Evolutionary conservation across 2,329 filamentous ascomycete genomes (phyloP), one percentile per base, ranked within the genome.

Genomic region (Nakataea oryzae): DNA sequence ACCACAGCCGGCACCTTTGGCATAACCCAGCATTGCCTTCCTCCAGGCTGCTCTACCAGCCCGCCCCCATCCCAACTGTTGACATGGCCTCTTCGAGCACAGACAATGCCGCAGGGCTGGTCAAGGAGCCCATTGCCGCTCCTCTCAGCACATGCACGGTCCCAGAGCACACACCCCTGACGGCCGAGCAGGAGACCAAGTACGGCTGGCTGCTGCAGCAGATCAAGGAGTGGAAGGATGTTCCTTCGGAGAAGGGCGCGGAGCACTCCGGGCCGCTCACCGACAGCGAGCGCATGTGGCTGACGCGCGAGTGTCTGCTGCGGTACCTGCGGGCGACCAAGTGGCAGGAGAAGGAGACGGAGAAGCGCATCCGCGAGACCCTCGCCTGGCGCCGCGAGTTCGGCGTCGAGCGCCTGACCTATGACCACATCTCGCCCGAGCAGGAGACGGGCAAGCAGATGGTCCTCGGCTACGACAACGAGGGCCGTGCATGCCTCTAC

Each of bases 381-480:
- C 77, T 97, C 63, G 82, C 85, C 64, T 99, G 95, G 95, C 86
- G 95, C 58, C 84, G 93, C 62, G 92, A 96, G 71, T 99, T 96
- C 71, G 92, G 91, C 58, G 81, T 96, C 63, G 85, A 90, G 64
- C 86, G 83, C 61, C 84, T 92, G 70, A 93, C 91, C 0, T 81
- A 89, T 12, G 93, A 97, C 11, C 89, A 96, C 76, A 93, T 97
- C 70, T 91, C 89, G 1, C 86, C 90, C 14, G 95, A 99, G 79
- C 96, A 97, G 74, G 92, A 93, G 78, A 97, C 93, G 12, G 95
- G 95, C 67, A 99, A 99, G 80, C 93, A 97, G 74, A 82, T 96
- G 63, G 81, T 96, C 63, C 75, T 95, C 26, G 95, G 95, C 55
- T 99, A 86, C 75, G 95, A 99, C 77, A 90, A 88, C 63, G 79